phyloP scores from a whole-genome alignment of 805 yeast genomes.

The Scheffersomyces stipitis region DNA sequence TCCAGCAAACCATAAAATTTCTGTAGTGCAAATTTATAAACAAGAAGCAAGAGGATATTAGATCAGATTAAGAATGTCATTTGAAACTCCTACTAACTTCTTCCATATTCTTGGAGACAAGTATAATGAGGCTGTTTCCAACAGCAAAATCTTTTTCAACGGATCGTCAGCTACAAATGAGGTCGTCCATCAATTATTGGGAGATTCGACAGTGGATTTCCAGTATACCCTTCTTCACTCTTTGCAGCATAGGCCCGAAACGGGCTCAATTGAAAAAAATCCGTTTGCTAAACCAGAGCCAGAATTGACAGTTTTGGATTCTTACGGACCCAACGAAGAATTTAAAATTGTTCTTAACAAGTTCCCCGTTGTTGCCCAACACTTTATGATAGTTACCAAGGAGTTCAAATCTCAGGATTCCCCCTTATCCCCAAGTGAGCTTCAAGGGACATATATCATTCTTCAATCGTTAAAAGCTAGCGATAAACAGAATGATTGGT shows the following conservation, averaged over 20 bases:
- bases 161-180: slow-evolving; percentile 43
- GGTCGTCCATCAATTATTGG: slow-evolving; percentile 21
- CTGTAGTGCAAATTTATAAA: too few relatives aligned
- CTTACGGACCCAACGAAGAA: slow-evolving; percentile 51
- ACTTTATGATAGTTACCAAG: slow-evolving; percentile 76
- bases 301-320: slow-evolving; percentile 59
- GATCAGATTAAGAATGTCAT: too few relatives aligned
- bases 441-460: slow-evolving; percentile 56
- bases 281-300: slow-evolving; percentile 86
- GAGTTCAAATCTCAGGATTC: slow-evolving; percentile 69
- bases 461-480: slow-evolving; percentile 43
- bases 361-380: slow-evolving; percentile 80
- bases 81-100: slow-evolving; percentile 39
- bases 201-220: slow-evolving; percentile 14
- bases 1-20: too few relatives aligned
- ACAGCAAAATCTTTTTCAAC: slow-evolving; percentile 50
- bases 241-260: slow-evolving; percentile 39
- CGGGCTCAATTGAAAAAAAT: slow-evolving; percentile 44
- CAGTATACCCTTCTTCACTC: slow-evolving; percentile 34
- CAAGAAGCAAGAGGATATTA: too few relatives aligned
- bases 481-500: slow-evolving; percentile 46
- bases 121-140: slow-evolving; percentile 49
- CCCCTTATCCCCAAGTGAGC: slow-evolving; percentile 70
- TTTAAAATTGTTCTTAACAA: slow-evolving; percentile 74
- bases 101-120: slow-evolving; percentile 30